phyloP scores from a whole-genome alignment of 768 basidiomycete species.

The Mycena indigotica region DNA sequence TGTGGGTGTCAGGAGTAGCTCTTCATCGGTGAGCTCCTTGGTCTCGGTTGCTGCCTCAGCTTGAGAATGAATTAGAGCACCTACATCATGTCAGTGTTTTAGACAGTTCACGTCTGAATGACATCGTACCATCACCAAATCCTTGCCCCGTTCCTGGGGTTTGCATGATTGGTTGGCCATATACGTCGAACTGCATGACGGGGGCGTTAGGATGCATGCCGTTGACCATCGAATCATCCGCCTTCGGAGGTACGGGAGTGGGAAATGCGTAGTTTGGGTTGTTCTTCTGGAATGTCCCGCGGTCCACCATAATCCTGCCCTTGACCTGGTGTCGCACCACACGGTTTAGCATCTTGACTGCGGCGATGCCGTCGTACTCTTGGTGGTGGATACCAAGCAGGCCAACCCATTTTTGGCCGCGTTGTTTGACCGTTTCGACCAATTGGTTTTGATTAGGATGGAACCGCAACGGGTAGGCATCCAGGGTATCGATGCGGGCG shows the following conservation, averaged over 20 bases:
- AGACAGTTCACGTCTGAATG: neutral
- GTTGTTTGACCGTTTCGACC: constrained; percentile 39
- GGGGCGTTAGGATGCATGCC: neutral
- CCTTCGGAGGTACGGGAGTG: constrained; percentile 33
- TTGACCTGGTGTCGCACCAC: constrained; percentile 55
- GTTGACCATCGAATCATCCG: constrained; percentile 2
- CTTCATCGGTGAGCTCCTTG: constrained; percentile 46
- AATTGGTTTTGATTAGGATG: constrained; percentile 48
- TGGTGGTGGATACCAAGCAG: constrained; percentile 59
- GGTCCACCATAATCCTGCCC: constrained; percentile 64
- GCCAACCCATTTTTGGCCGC: constrained; percentile 61
- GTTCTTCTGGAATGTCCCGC: constrained; percentile 53
- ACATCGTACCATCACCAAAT: constrained; percentile 7
- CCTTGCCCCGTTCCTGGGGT: constrained; percentile 6
- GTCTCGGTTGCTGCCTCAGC: constrained; percentile 16
- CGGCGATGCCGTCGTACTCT: constrained; percentile 57
- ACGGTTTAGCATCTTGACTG: constrained; percentile 36
- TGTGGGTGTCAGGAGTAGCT: constrained; percentile 56
- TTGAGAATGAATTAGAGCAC: constrained; percentile 26
- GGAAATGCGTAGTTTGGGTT: constrained; percentile 56
- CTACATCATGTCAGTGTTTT: constrained; percentile 5
- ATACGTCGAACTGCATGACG: constrained; percentile 16
- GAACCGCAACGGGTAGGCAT: constrained; percentile 56
- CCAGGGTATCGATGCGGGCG: constrained; percentile 49
- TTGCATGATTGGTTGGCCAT: constrained; percentile 27